These are phyloP conservation scores for Trichophyton rubrum DNA, from an alignment of 2,329 filamentous ascomycete species.

Conservation along the genomic window DNA sequence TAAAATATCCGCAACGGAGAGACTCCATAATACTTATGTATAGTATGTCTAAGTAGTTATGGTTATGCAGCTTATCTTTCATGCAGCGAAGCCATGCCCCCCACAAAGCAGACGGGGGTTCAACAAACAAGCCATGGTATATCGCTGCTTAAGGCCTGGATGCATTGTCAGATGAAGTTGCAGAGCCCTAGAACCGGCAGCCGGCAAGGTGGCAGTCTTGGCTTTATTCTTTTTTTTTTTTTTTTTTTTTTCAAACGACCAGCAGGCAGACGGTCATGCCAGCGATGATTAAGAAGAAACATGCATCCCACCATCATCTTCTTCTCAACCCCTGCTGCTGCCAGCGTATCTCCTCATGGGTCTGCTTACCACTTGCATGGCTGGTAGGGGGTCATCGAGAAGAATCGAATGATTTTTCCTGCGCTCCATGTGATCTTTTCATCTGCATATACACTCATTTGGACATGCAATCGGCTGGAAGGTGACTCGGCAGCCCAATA, in stretches of 20 bases:
- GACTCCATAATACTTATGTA: neutral
- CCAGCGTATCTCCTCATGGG: neutral
- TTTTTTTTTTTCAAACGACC: neutral
- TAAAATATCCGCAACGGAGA: neutral
- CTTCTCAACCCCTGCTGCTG: neutral
- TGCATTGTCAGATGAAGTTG: neutral
- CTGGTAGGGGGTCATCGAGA: neutral
- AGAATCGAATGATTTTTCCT: neutral
- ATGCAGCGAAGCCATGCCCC: neutral
- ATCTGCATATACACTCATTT: neutral
- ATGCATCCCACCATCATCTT: neutral
- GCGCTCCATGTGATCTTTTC: neutral
- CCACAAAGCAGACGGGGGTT: neutral
- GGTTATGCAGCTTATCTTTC: neutral
- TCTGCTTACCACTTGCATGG: neutral
- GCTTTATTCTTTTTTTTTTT: neutral
- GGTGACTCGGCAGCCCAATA: neutral
- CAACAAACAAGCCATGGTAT: neutral
- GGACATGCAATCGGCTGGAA: neutral
- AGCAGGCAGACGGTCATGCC: neutral
- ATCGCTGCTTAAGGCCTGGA: neutral
- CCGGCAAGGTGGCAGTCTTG: neutral
- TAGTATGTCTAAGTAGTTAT: no score
- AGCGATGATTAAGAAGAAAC: neutral
- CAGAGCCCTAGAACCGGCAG: neutral